These are phyloP conservation scores for Leccinum rimulosum DNA, from an alignment of 768 basidiomycete genomes.

Conservation along the genomic window DNA sequence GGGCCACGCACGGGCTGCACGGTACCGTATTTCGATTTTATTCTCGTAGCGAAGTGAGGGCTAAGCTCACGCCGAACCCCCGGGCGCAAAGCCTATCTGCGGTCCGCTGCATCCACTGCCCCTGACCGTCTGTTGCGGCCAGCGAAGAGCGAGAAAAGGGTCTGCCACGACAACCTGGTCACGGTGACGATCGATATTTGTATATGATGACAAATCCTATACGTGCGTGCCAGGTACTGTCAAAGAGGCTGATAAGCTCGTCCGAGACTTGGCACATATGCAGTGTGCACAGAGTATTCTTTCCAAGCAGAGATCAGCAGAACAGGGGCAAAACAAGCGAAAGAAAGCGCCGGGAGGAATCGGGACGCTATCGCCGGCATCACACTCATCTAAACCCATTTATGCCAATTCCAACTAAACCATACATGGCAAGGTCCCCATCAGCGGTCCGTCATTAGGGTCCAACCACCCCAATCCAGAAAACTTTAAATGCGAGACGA, in stretches of 20 bases:
- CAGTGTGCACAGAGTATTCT: neutral
- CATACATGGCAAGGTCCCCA: neutral
- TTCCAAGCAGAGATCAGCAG: neutral
- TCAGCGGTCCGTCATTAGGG: neutral
- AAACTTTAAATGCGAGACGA: neutral
- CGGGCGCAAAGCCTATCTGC: slow-evolving; percentile 1
- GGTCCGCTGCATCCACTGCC: slow-evolving; percentile 6
- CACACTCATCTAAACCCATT: neutral
- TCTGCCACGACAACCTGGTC: neutral
- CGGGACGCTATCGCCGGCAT: slow-evolving; percentile 4
- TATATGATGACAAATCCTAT: slow-evolving; percentile 6
- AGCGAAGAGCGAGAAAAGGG: neutral
- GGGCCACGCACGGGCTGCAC: neutral
- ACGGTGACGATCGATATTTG: neutral
- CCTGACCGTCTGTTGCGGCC: neutral
- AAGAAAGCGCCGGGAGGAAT: neutral
- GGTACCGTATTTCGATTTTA: neutral
- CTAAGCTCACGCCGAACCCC: slow-evolving; percentile 13
- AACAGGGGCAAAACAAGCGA: neutral
- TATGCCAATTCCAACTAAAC: slow-evolving; percentile 1
- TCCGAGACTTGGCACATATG: neutral
- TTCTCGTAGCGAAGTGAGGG: slow-evolving; percentile 22
- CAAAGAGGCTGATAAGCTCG: neutral
- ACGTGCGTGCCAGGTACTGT: neutral
- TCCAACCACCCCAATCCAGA: neutral